Conservation (phyloP, 371 early-diverging fungal species). For the Circinella minor region DNA sequence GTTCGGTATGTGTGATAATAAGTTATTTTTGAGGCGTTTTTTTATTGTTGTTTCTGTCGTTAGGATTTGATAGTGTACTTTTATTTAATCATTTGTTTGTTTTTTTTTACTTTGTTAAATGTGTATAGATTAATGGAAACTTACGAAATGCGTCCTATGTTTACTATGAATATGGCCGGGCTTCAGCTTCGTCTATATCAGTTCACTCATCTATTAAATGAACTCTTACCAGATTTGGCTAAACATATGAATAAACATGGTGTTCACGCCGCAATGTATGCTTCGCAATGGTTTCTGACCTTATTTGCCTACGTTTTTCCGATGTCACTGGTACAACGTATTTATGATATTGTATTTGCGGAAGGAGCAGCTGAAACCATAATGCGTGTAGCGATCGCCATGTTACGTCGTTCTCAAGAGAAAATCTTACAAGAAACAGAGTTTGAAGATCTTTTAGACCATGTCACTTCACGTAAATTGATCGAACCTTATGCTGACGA, state of each 20-base stretch:
- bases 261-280: slow-evolving; percentile 89
- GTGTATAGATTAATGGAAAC: slow-evolving; percentile 76
- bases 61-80: slow-evolving; percentile 1
- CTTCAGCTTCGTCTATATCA: slow-evolving; percentile 85
- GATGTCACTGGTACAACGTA: slow-evolving; percentile 73
- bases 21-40: neutral
- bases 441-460: slow-evolving; percentile 85
- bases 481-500: slow-evolving; percentile 76
- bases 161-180: slow-evolving; percentile 85
- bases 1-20: slow-evolving; percentile 53
- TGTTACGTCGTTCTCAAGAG: slow-evolving; percentile 78
- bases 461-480: slow-evolving; percentile 73
- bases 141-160: slow-evolving; percentile 86
- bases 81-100: neutral
- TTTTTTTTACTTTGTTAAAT: neutral
- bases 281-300: slow-evolving; percentile 93
- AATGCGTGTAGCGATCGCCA: slow-evolving; percentile 87
- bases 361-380: slow-evolving; percentile 88
- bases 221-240: slow-evolving; percentile 77
- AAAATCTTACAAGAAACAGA: slow-evolving; percentile 72
- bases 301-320: slow-evolving; percentile 89
- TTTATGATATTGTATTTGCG: slow-evolving; percentile 84
- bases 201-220: slow-evolving; percentile 79
- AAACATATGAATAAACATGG: slow-evolving; percentile 75
- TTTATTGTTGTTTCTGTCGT: neutral